Evolutionary conservation across 805 yeast genomes (phyloP), one percentile per base, ranked within the genome.

Genomic region (Saccharomyces mikatae): DNA sequence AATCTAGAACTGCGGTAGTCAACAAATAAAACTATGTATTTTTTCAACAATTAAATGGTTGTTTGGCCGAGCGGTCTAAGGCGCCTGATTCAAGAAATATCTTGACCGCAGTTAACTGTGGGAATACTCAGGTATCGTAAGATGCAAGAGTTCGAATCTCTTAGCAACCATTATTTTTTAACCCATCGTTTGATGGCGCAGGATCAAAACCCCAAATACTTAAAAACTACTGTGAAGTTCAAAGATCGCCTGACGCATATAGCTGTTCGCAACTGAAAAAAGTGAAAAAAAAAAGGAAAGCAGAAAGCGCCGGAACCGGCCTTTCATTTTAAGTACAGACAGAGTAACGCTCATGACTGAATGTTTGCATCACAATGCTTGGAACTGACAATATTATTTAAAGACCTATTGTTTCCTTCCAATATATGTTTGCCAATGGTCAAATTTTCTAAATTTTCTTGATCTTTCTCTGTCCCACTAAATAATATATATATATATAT

Each of bases 51-150:
- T 8, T 36, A 53, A 30, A 9, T 28, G 59, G 57, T 56, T 56
- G 59, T 56, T 54, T 56, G 59, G 59, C 57, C 57, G 59, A 56
- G 57, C 57, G 57, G 59, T 54, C 55, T 56, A 56, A 56, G 59
- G 58, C 56, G 58, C 56, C 59, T 54, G 57, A 56, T 56, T 54
- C 57, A 56, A 54, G 57, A 56, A 30, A 24, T 21, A 27, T 48
- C 52, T 48, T 54, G 32, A 56, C 48, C 51, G 17, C 41, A 50
- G 46, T 31, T 14, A 13, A 21, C 47, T 50, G 46, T 50, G 50
- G 56, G 58, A 53, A 51, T 22, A 31, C 58, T 56, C 56, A 54
- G 58, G 56, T 56, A 56, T 55, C 58, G 58, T 56, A 56, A 56
- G 58, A 56, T 56, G 58, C 58, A 56, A 56, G 56, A 56, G 58